phyloP scores from a whole-genome alignment of 805 yeast species.

The Suhomyces faveliae region DNA sequence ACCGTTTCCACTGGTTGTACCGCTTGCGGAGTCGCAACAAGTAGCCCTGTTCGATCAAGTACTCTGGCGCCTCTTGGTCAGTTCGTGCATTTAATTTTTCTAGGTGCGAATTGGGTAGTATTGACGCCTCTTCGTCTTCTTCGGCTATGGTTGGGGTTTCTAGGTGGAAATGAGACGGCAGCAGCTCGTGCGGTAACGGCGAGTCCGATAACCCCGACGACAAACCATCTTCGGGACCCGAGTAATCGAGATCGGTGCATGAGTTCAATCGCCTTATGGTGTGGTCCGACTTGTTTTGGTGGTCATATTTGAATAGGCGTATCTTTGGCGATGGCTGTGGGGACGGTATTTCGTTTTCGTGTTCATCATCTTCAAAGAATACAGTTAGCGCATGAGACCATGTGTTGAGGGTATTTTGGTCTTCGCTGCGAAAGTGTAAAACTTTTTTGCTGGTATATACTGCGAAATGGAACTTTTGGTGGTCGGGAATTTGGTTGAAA shows the following conservation, averaged over 20 bases:
- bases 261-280: not conserved
- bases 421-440: slow-evolving; percentile 17
- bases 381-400: slow-evolving; percentile 18
- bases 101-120: not conserved
- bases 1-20: slow-evolving; percentile 48
- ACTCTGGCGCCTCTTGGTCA: slow-evolving; percentile 14
- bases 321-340: not conserved
- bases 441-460: slow-evolving; percentile 24
- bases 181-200: slow-evolving; percentile 2
- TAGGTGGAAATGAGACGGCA: not conserved
- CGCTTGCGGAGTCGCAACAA: slow-evolving; percentile 39
- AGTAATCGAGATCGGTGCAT: slow-evolving; percentile 5
- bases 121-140: slow-evolving; percentile 5
- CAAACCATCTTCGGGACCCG: slow-evolving; percentile 9
- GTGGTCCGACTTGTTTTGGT: not conserved
- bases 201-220: slow-evolving; percentile 12
- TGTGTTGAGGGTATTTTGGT: slow-evolving; percentile 7
- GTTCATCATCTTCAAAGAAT: slow-evolving; percentile 9
- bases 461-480: slow-evolving; percentile 18
- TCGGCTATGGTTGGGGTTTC: slow-evolving; percentile 3
- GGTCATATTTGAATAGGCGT: not conserved
- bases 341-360: not conserved
- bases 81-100: too few species aligned
- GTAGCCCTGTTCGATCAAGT: slow-evolving; percentile 39
- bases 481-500: slow-evolving; percentile 17